A percentile compares a stretch with the other conserved stretches of the same genome.
Conservation (phyloP, 495 filamentous ascomycete species). For the Tuber calosporum region DNA sequence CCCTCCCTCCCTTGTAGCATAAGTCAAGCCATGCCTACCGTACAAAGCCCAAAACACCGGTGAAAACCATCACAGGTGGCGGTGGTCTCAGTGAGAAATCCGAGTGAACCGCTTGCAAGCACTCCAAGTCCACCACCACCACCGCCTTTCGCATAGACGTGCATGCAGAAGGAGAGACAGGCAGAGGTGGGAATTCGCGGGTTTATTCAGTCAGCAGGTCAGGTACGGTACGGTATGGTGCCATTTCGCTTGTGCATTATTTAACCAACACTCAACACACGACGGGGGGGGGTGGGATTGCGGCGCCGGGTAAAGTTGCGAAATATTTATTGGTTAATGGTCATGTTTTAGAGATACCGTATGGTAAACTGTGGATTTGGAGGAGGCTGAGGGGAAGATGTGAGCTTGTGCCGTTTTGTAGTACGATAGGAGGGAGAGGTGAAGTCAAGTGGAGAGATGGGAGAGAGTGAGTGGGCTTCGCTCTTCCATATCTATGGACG, state of each 20-base stretch:
- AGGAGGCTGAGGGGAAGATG: not conserved
- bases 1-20: not conserved
- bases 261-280: not conserved
- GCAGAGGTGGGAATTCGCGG: not conserved
- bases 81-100: not conserved
- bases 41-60: not conserved
- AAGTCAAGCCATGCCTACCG: not conserved
- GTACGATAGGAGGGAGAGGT: not conserved
- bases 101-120: not conserved
- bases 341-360: not conserved
- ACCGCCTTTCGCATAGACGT: not conserved
- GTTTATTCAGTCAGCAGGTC: not conserved
- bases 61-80: not conserved
- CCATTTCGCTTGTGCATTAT: not conserved
- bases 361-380: not conserved
- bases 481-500: too few relatives aligned
- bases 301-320: not conserved
- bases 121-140: not conserved
- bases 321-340: not conserved
- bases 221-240: not conserved
- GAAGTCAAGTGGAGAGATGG: not conserved
- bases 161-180: not conserved
- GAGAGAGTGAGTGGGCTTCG: not conserved
- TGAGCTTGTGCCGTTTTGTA: not conserved
- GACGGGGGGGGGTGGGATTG: not conserved